Percentiles rank a stretch among this genome's conserved stretches.
phyloP scores from a whole-genome alignment of 2,329 filamentous ascomycete species.

The Fusarium drepaniforme region DNA sequence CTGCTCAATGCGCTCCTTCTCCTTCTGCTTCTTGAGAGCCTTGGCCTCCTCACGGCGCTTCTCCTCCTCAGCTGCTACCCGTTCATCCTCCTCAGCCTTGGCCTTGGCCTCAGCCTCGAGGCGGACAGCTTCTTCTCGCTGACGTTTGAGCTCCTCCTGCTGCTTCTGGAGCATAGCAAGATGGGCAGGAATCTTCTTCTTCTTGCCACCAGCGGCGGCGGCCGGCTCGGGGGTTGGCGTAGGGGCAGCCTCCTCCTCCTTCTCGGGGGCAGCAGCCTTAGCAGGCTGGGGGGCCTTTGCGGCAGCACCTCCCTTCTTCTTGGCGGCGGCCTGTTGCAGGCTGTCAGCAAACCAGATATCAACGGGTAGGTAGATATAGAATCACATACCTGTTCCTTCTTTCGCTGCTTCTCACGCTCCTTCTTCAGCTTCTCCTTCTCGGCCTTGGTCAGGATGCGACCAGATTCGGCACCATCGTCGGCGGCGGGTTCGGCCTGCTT shows the following conservation, averaged over 20 bases:
- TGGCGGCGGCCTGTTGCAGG: conserved; percentile 69
- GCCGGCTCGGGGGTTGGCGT: conserved; percentile 43
- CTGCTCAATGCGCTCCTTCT: conserved; percentile 88
- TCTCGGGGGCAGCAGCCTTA: conserved; percentile 65
- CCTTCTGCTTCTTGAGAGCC: conserved; percentile 84
- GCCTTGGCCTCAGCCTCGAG: conserved; percentile 73
- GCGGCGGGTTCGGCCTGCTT: conserved; percentile 63
- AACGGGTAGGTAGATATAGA: not conserved
- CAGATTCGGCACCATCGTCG: conserved; percentile 67
- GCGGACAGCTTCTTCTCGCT: conserved; percentile 75
- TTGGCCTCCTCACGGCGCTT: conserved; percentile 79
- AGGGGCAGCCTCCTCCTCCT: conserved; percentile 69
- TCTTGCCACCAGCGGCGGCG: conserved; percentile 67
- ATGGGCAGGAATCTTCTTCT: conserved; percentile 90
- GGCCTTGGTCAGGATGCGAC: conserved; percentile 91
- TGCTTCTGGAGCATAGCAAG: conserved; percentile 82
- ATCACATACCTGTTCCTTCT: conserved; percentile 88
- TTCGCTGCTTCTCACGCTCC: conserved; percentile 97
- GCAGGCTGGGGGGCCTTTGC: conserved; percentile 42
- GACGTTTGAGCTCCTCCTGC: conserved; percentile 79
- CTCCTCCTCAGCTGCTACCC: conserved; percentile 73
- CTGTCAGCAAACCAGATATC: conserved; percentile 20
- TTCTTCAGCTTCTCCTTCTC: conserved; percentile 99
- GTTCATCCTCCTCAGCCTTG: conserved; percentile 74
- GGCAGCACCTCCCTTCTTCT: conserved; percentile 75